phyloP scores from a whole-genome alignment of 306 rosid species.

The Astragalus glycyphyllos region DNA sequence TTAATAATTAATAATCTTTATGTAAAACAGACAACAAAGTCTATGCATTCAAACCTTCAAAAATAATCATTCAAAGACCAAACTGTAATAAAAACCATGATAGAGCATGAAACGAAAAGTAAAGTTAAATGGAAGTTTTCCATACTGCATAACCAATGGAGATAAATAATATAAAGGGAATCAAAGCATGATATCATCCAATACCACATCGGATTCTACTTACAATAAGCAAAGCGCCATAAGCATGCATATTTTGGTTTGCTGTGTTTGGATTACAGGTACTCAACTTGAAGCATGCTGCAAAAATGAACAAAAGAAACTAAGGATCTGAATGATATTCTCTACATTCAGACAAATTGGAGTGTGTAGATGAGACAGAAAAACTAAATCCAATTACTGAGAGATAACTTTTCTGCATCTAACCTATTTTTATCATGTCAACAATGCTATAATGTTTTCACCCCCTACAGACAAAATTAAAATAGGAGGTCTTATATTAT shows the following conservation, averaged over 20 bases:
- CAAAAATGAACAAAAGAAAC: slow-evolving; percentile 50
- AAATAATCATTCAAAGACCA: slow-evolving; percentile 15
- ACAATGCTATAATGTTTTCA: not conserved
- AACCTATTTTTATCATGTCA: slow-evolving; percentile 7
- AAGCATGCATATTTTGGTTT: slow-evolving; percentile 78
- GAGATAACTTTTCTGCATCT: slow-evolving; percentile 3
- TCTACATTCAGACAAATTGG: slow-evolving; percentile 16
- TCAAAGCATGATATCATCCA: slow-evolving; percentile 30
- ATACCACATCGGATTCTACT: slow-evolving; percentile 50
- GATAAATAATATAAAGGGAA: slow-evolving; percentile 8
- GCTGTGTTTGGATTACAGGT: slow-evolving; percentile 74
- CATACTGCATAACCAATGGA: slow-evolving; percentile 3
- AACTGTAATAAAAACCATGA: not conserved
- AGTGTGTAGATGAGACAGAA: slow-evolving; percentile 12
- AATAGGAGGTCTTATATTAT: slow-evolving; percentile 10
- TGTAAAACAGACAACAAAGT: slow-evolving; percentile 9
- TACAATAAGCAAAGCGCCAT: slow-evolving; percentile 76
- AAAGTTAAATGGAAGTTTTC: slow-evolving; percentile 27
- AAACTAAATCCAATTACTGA: slow-evolving; percentile 5
- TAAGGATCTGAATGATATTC: slow-evolving; percentile 31
- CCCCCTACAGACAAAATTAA: slow-evolving; percentile 3
- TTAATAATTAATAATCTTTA: not conserved
- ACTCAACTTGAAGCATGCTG: slow-evolving; percentile 85
- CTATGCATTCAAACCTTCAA: slow-evolving; percentile 10
- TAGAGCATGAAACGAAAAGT: slow-evolving; percentile 2